Base-by-base conservation (phyloP, 306 rosid genomes). In the Acacia acuminata region DNA sequence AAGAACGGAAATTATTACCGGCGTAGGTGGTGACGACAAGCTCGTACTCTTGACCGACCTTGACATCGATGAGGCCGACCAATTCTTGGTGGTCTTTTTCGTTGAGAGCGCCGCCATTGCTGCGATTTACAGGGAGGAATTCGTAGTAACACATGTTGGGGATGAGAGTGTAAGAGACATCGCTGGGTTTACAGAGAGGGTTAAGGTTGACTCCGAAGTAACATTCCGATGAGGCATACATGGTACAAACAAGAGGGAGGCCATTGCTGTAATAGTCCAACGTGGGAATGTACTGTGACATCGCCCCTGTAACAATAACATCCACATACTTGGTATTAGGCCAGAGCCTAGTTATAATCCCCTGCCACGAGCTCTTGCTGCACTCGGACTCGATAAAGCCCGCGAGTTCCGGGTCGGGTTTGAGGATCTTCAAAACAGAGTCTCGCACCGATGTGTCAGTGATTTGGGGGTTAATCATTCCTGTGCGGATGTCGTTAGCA, bases 141-240 rank as follows among this genome's bases (percentile, higher is more conserved):
- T 95, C 99, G 7, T 78, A 95, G 90, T 95, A 93, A 67, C 97
- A 94, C 99, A 95, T 90, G 84, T 93, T 87, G 69, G 99, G 99
- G 27, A 95, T 88, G 61, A 95, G 97, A 19, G 99, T 95, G 88
- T 95, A 95, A 40, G 98, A 88, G 4, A 95, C 99, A 32, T 95
- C 97, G 56, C 87, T 82, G 25, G 99, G 97, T 61, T 92, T 89
- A 79, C 93, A 90, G 44, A 96, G 88, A 69, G 99, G 99, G 71
- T 93, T 88, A 0, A 96, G 92, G 77, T 96, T 96, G 4, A 96
- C 93, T 10, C 99, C 99, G 83, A 96, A 96, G 82, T 96, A 96
- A 86, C 98, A 96, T 69, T 96, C 99, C 10, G 96, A 91, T 0
- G 99, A 96, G 11, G 98, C 99, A 79, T 96, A 96, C 99, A 96